Base-by-base conservation (phyloP, 2,329 filamentous ascomycete species). In the Colletotrichum spaethianum region DNA sequence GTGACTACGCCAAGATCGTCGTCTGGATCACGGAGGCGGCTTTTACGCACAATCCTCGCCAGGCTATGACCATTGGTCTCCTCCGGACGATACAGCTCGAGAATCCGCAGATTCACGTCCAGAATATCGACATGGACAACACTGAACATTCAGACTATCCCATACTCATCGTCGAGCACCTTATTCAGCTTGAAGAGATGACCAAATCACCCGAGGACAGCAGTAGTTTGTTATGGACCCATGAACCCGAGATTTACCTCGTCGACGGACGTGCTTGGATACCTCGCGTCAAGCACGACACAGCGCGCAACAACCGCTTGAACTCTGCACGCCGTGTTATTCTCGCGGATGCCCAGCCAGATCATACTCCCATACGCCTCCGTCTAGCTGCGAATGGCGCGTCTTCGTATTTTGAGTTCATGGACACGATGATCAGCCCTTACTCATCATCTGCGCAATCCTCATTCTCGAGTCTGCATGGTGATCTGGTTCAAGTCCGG, bases 21-120 rank as follows among this genome's bases (percentile, higher is more conserved):
- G 56, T 78, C 23, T 78, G 76, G 76, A 62, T 75, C n/a, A 77
- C 77, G 4, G 63, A 63, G 26, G 73, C 74, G 5, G 61, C 74
- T 16, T 69, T 68, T 8, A 40, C 26, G 28, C 44, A 73, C 4
- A 72, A 74, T 20, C 75, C 77, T 2, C 67, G 73, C 50, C 56
- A 72, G 14, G 75, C 74, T 36, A 76, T 76, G 66, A 62, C 46
- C 26, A 52, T 63, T 4, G 74, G 73, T 16, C 38, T 74, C 40
- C 53, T 67, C 16, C 69, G 72, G 12, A 50, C 72, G 8, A 46
- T 65, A n/a, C 26, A 46, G 14, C 53, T 64, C 7, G 73, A 74
- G 53, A 38, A 73, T 11, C 65, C 61, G 2, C n/a, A 60, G 31
- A 42, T 63, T 16, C 38, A 67, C 6, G 14, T 70, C 12, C 73